phyloP scores from a whole-genome alignment of 306 rosid genomes.

The Inga oerstediana region DNA sequence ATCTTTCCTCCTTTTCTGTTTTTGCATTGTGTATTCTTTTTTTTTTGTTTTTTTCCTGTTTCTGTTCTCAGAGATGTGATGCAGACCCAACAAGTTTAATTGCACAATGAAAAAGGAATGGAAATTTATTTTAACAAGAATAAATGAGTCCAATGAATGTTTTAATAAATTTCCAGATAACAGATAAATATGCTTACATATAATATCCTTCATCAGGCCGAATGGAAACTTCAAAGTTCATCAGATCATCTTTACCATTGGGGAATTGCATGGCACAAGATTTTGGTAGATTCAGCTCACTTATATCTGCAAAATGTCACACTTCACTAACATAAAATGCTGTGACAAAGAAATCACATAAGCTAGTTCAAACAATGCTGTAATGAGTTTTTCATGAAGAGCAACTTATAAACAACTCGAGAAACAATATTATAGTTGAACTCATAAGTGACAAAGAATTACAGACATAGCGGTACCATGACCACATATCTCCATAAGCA shows the following conservation, averaged over 20 bases:
- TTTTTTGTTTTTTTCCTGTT: neutral
- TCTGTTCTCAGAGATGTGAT: neutral
- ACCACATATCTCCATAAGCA: neutral
- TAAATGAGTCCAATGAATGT: neutral
- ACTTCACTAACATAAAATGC: conserved; percentile 25
- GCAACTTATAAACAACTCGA: neutral
- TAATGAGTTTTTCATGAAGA: neutral
- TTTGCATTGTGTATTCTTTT: neutral
- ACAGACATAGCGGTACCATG: neutral
- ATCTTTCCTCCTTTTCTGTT: neutral
- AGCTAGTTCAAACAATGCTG: neutral
- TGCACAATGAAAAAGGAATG: neutral
- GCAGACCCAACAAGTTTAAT: neutral
- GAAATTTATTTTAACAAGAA: neutral
- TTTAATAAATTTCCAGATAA: conserved; percentile 23
- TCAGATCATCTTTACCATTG: conserved; percentile 93
- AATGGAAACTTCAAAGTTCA: conserved; percentile 92
- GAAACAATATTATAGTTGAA: neutral
- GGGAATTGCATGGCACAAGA: conserved; percentile 82
- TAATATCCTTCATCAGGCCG: conserved; percentile 96
- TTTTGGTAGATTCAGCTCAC: conserved; percentile 90
- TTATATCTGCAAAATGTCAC: conserved; percentile 70
- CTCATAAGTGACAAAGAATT: neutral
- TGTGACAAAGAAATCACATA: conserved; percentile 2
- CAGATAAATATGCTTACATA: conserved; percentile 50